Percentiles rank a stretch among this genome's conserved stretches.
Evolutionary conservation across 116 monocot species (phyloP).

Genomic region (Iris pallida): DNA sequence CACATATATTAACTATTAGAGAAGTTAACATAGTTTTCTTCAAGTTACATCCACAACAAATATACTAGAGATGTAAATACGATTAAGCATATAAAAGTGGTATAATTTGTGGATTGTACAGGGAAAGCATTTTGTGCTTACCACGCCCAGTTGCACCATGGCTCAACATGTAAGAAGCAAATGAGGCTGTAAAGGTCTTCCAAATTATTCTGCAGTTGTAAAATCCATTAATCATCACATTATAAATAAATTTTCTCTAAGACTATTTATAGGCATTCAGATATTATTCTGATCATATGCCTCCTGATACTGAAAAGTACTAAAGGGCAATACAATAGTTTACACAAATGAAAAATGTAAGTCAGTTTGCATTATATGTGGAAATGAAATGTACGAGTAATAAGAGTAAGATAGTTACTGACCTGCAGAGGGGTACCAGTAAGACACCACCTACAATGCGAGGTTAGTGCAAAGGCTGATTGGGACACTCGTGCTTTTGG

Average conservation of each 20-base stretch:
- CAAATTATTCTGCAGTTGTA: conserved; percentile 65
- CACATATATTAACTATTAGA: no score
- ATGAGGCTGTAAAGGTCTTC: conserved; percentile 96
- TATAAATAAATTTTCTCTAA: background rate
- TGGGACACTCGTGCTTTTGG: conserved; percentile 65
- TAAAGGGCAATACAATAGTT: background rate
- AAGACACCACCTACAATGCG: conserved; percentile 84
- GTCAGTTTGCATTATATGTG: background rate
- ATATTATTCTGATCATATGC: background rate
- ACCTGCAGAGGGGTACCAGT: conserved; percentile 94
- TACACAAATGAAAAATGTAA: background rate
- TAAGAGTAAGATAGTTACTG: background rate
- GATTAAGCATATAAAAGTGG: no score
- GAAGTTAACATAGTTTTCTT: no score
- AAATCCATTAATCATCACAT: background rate
- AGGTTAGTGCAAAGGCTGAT: conserved; percentile 55
- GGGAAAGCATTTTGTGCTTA: conserved; percentile 19
- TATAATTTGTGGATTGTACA: no score
- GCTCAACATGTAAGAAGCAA: conserved; percentile 82
- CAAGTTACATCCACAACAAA: no score
- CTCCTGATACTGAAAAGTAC: background rate
- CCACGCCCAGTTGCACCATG: conserved; percentile 88
- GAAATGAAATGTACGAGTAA: background rate
- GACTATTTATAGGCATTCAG: background rate
- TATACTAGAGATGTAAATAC: no score